Percentiles rank a stretch among this genome's conserved stretches.
These are phyloP conservation scores for Arabidopsis thaliana DNA, from an alignment of 345 rosid species.

Conservation along the genomic window DNA sequence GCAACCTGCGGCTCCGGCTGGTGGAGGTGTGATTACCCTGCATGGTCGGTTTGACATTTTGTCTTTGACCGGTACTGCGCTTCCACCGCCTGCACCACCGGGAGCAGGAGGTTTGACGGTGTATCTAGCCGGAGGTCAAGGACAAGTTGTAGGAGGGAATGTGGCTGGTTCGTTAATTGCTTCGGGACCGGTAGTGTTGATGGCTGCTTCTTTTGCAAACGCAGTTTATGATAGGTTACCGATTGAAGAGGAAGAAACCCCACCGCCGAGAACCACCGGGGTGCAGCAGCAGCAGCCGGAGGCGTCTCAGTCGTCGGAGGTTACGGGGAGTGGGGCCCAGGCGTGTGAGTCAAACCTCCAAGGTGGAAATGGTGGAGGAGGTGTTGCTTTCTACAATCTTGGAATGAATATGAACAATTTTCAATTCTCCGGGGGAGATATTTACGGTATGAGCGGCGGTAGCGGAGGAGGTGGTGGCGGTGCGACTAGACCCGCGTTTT, in stretches of 20 bases:
- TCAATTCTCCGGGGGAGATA: conserved; percentile 58
- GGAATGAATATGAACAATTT: conserved; percentile 59
- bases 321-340: conserved; percentile 34
- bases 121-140: conserved; percentile 76
- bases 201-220: conserved; percentile 74
- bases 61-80: conserved; percentile 67
- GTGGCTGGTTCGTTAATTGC: conserved; percentile 75
- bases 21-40: conserved; percentile 67
- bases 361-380: conserved; percentile 43
- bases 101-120: conserved; percentile 71
- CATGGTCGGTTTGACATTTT: conserved; percentile 78
- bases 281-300: conserved; percentile 47
- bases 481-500: conserved; percentile 58
- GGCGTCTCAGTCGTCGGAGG: conserved; percentile 50
- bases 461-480: conserved; percentile 33
- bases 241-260: conserved; percentile 52
- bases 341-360: conserved; percentile 35
- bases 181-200: conserved; percentile 69
- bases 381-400: conserved; percentile 59
- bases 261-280: conserved; percentile 44
- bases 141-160: conserved; percentile 75
- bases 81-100: conserved; percentile 78
- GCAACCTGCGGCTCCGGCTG: conserved; percentile 55
- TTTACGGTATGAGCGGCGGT: conserved; percentile 54
- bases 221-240: conserved; percentile 80